These are phyloP conservation scores for Priceomyces carsonii DNA, from an alignment of 805 yeast genomes.

Conservation along the genomic window DNA sequence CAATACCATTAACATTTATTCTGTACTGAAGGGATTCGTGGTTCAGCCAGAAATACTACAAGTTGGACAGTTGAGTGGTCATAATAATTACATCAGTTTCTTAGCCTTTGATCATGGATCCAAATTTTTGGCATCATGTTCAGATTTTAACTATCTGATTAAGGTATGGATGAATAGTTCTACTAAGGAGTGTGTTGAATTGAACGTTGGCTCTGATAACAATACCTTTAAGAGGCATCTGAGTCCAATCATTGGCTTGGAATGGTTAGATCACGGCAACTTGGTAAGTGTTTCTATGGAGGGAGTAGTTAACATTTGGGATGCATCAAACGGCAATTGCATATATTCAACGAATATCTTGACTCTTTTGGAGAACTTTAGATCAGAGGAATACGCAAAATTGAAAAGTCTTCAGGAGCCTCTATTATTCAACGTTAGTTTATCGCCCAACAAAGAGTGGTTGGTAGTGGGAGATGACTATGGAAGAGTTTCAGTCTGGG, in stretches of 20 bases:
- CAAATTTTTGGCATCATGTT: slow-evolving; percentile 66
- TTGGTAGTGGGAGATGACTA: slow-evolving; percentile 68
- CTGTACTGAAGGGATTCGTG: slow-evolving; percentile 21
- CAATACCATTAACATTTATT: slow-evolving; percentile 56
- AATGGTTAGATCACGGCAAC: slow-evolving; percentile 51
- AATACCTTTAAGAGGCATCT: slow-evolving; percentile 39
- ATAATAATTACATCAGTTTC: slow-evolving; percentile 56
- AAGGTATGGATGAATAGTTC: slow-evolving; percentile 76
- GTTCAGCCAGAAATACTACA: slow-evolving; percentile 16
- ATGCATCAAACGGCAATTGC: slow-evolving; percentile 44
- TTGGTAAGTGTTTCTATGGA: slow-evolving; percentile 64
- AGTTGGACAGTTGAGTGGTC: slow-evolving; percentile 54
- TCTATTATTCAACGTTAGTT: slow-evolving; percentile 54
- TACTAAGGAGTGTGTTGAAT: slow-evolving; percentile 47
- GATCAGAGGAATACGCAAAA: slow-evolving; percentile 12
- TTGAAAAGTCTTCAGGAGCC: slow-evolving; percentile 37
- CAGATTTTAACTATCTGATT: slow-evolving; percentile 68
- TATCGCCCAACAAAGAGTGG: slow-evolving; percentile 50
- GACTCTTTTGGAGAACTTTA: slow-evolving; percentile 19
- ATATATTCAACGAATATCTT: slow-evolving; percentile 30
- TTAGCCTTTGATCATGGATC: slow-evolving; percentile 53
- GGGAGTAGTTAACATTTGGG: slow-evolving; percentile 71
- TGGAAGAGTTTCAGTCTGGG: slow-evolving; percentile 60
- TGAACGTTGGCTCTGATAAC: slow-evolving; percentile 17
- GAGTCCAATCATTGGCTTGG: slow-evolving; percentile 54